phyloP scores from a whole-genome alignment of 2,329 filamentous ascomycete genomes.

The Conoideocrella luteorostrata region DNA sequence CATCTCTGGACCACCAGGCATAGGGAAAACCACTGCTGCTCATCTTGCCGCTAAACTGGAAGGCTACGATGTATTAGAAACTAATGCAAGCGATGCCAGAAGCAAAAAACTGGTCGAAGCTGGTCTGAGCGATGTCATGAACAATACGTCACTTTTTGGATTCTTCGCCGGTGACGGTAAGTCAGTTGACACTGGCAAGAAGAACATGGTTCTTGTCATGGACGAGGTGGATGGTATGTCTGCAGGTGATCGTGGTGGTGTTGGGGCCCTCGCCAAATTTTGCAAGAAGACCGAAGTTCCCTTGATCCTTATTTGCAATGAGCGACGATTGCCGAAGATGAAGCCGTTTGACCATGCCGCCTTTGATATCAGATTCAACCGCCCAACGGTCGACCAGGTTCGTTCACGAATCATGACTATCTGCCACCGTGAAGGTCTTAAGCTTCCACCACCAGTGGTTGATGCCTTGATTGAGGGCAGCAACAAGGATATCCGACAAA shows the following conservation, averaged over 20 bases:
- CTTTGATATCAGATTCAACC: constrained; percentile 78
- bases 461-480: constrained; percentile 94
- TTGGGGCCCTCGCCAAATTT: constrained; percentile 86
- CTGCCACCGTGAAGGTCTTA: constrained; percentile 83
- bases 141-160: constrained; percentile 86
- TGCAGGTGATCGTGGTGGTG: constrained; percentile 89
- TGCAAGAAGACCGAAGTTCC: constrained; percentile 94
- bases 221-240: constrained; percentile 99
- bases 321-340: constrained; percentile 90
- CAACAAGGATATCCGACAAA: constrained; percentile 91
- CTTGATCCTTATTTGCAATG: constrained; percentile 96
- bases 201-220: constrained; percentile 95
- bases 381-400: constrained; percentile 86
- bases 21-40: constrained; percentile 95
- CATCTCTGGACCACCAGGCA: constrained; percentile 89
- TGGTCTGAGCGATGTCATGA: constrained; percentile 82
- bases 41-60: constrained; percentile 90
- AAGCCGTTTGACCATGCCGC: constrained; percentile 89
- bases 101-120: constrained; percentile 94
- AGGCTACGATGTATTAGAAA: constrained; percentile 89
- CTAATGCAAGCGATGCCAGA: constrained; percentile 89
- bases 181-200: constrained; percentile 71
- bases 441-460: constrained; percentile 74
- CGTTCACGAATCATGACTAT: constrained; percentile 91
- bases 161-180: constrained; percentile 84